A percentile compares a stretch with the other conserved stretches of the same genome.
Evolutionary conservation across 164 flowering plant genomes (phyloP).

Genomic region (Sextonia rubra): DNA sequence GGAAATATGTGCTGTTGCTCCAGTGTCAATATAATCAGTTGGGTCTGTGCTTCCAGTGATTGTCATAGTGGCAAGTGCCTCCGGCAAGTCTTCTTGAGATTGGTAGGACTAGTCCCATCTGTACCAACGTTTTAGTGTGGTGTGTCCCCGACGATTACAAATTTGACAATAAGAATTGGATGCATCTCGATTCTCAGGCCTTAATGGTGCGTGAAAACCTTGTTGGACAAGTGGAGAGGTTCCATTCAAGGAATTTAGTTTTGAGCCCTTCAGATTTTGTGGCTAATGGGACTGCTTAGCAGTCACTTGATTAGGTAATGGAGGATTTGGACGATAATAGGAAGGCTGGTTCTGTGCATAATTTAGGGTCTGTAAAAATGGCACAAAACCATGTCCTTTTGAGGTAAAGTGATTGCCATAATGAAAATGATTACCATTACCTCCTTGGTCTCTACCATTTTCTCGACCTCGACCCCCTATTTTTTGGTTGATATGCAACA

Average conservation of each 20-base stretch:
- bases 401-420: too few species aligned
- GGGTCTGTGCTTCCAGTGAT: neutral
- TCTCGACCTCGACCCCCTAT: neutral
- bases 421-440: too few species aligned
- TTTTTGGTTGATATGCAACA: neutral
- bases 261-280: neutral
- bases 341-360: too few species aligned
- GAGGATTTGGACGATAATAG: too few species aligned
- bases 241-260: neutral
- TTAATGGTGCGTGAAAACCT: neutral
- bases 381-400: too few species aligned
- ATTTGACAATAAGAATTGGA: neutral
- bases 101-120: neutral
- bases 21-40: neutral
- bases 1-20: neutral
- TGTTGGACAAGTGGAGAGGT: neutral
- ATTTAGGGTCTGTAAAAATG: too few species aligned
- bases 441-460: neutral
- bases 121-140: neutral
- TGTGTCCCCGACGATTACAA: neutral
- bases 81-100: neutral
- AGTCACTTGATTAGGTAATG: too few species aligned
- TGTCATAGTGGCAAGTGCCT: neutral
- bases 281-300: too few species aligned
- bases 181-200: neutral